Conservation (phyloP, 805 yeast genomes). For the Pichia paraexigua region DNA sequence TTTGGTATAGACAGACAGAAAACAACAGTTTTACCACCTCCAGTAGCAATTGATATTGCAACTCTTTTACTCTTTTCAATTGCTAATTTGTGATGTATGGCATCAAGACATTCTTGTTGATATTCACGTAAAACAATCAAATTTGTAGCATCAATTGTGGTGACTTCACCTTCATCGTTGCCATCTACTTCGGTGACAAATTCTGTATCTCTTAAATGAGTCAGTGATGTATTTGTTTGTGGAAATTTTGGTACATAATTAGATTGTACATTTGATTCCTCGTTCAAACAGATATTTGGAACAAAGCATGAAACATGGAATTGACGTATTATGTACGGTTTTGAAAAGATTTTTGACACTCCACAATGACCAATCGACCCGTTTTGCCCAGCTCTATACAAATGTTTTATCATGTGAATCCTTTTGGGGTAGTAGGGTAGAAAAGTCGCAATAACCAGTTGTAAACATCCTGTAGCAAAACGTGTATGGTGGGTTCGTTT, state of each 20-base stretch:
- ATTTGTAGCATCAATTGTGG: background rate
- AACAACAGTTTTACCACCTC: conserved; percentile 89
- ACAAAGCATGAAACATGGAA: background rate
- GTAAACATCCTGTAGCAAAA: too few species aligned
- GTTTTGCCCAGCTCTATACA: background rate
- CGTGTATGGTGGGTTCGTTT: background rate
- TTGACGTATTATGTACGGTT: background rate
- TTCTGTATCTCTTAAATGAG: background rate
- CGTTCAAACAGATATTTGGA: background rate
- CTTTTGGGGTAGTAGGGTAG: background rate
- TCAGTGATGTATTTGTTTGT: background rate
- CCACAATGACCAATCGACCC: background rate
- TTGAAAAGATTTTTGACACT: background rate
- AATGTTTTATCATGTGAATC: background rate
- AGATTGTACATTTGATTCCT: background rate
- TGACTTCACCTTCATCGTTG: background rate
- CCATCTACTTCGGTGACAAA: background rate
- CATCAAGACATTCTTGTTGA: conserved; percentile 61
- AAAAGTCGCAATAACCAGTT: too few species aligned
- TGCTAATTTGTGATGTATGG: conserved; percentile 38
- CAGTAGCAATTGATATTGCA: conserved; percentile 85
- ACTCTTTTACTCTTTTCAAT: conserved; percentile 40
- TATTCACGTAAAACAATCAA: conserved; percentile 29
- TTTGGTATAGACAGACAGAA: conserved; percentile 50
- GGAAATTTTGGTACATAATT: background rate